Evolutionary conservation across 1,284 basidiomycete species (phyloP).

Genomic region (Pseudomicrostroma phylloplanum): DNA sequence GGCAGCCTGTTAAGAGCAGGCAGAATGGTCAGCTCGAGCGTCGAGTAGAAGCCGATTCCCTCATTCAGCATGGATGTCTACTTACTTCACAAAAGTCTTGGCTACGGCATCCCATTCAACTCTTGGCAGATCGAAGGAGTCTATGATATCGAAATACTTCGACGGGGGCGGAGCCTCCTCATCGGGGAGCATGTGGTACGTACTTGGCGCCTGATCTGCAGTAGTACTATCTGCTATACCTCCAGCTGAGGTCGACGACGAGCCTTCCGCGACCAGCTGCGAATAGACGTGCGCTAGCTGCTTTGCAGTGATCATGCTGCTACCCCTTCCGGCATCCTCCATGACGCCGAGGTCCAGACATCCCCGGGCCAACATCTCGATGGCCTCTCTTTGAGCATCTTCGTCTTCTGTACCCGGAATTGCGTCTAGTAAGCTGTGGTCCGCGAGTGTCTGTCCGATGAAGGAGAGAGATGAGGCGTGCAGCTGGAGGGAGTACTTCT

Average conservation of each 20-base stretch:
- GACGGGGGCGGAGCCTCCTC: constrained; percentile 66
- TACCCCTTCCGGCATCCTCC: constrained; percentile 9
- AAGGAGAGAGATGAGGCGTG: constrained; percentile 44
- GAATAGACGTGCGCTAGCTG: constrained; percentile 41
- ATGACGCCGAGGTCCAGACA: constrained; percentile 29
- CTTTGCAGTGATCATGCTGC: constrained; percentile 25
- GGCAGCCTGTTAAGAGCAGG: constrained; percentile 4
- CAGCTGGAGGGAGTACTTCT: constrained; percentile 44
- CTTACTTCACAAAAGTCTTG: constrained; percentile 66
- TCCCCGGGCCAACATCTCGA: constrained; percentile 45
- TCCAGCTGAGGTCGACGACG: constrained; percentile 16
- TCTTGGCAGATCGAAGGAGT: constrained; percentile 88
- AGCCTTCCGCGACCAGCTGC: constrained; percentile 31
- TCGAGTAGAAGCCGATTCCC: background rate
- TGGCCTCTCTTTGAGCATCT: constrained; percentile 36
- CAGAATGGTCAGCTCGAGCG: constrained; percentile 1
- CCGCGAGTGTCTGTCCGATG: constrained; percentile 36
- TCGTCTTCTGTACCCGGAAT: constrained; percentile 21
- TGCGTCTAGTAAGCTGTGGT: constrained; percentile 30
- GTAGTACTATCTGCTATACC: constrained; percentile 8
- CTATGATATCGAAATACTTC: constrained; percentile 73
- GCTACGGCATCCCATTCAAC: constrained; percentile 77
- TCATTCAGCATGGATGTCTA: background rate
- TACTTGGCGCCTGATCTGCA: background rate
- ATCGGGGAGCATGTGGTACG: constrained; percentile 52